A percentile compares a stretch with the other conserved stretches of the same genome.
These are phyloP conservation scores for Aspergillus sp. DNA, from an alignment of 2,329 filamentous ascomycete genomes.

Conservation along the genomic window DNA sequence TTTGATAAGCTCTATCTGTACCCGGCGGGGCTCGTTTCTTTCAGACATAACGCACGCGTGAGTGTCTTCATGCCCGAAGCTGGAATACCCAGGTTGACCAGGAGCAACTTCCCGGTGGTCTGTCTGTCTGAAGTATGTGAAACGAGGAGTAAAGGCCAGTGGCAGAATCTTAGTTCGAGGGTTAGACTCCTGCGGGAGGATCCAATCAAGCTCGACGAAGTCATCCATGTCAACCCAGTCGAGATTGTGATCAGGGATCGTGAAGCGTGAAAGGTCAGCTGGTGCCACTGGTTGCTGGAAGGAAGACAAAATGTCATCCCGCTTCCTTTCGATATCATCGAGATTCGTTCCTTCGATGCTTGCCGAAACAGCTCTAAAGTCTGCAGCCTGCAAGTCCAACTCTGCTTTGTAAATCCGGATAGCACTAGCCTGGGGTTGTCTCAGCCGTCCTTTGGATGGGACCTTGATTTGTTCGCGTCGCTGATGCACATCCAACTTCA, in stretches of 20 bases:
- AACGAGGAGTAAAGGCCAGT: constrained; percentile 85
- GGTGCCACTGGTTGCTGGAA: constrained; percentile 54
- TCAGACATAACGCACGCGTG: constrained; percentile 95
- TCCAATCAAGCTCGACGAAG: constrained; percentile 97
- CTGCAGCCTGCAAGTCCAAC: constrained; percentile 85
- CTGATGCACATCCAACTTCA: constrained; percentile 95
- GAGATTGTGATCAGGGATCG: constrained; percentile 90
- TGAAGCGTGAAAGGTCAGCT: constrained; percentile 78
- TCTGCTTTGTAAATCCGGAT: constrained; percentile 97
- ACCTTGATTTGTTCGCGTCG: constrained; percentile 88
- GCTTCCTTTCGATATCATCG: constrained; percentile 65
- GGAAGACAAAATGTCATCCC: constrained; percentile 59
- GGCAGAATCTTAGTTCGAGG: constrained; percentile 93
- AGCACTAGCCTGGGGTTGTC: constrained; percentile 77
- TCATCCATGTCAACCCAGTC: constrained; percentile 99
- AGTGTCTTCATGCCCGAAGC: constrained; percentile 89
- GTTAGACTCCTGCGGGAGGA: constrained; percentile 82
- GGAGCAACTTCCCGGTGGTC: constrained; percentile 77
- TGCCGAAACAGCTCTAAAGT: constrained; percentile 90
- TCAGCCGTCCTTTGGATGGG: constrained; percentile 71
- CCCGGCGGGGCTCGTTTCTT: constrained; percentile 81
- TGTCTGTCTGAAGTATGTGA: constrained; percentile 96
- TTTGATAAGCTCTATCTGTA: constrained; percentile 83
- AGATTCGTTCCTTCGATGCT: constrained; percentile 78
- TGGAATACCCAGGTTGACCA: constrained; percentile 77